Evolutionary conservation across 2,329 filamentous ascomycete genomes (phyloP).

Genomic region (Didymosphaeria variabile): DNA sequence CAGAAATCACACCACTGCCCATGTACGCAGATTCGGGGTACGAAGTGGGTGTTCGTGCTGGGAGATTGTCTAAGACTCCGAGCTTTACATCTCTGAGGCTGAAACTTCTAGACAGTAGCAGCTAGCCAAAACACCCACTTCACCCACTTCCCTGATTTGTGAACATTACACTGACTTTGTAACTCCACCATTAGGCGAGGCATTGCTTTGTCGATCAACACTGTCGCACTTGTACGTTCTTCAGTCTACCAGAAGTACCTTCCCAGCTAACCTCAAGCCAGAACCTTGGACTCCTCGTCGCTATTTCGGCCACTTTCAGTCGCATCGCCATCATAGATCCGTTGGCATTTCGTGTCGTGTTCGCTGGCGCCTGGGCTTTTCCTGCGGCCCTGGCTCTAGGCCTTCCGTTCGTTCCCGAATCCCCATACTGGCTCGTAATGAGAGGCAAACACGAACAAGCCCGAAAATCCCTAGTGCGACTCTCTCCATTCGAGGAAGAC

Average conservation of each 20-base stretch:
- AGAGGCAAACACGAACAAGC: slow-evolving; percentile 5
- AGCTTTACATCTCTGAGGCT: too few relatives aligned
- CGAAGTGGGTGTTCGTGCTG: too few relatives aligned
- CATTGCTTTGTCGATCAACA: slow-evolving; percentile 35
- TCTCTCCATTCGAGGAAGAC: background rate
- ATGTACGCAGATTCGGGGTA: slow-evolving; percentile 6
- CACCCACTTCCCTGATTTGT: too few relatives aligned
- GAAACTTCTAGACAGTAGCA: too few relatives aligned
- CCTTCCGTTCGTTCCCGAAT: slow-evolving; percentile 26
- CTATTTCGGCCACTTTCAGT: slow-evolving; percentile 33
- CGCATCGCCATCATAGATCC: slow-evolving; percentile 27
- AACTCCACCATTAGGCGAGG: slow-evolving; percentile 13
- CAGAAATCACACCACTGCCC: slow-evolving; percentile 33
- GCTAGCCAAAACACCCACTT: too few relatives aligned
- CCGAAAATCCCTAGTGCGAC: background rate
- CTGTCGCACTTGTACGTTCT: slow-evolving; percentile 31
- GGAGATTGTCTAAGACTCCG: too few relatives aligned
- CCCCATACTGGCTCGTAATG: slow-evolving; percentile 7
- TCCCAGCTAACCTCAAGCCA: background rate
- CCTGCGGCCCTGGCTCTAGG: slow-evolving; percentile 30
- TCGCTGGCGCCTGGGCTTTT: slow-evolving; percentile 34
- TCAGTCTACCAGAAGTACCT: background rate
- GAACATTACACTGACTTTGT: too few relatives aligned
- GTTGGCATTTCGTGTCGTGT: slow-evolving; percentile 26
- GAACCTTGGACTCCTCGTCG: slow-evolving; percentile 32